Percentiles rank a stretch among this genome's conserved stretches.
phyloP scores from a whole-genome alignment of 805 yeast species.

The Scheffersomyces coipomensis region DNA sequence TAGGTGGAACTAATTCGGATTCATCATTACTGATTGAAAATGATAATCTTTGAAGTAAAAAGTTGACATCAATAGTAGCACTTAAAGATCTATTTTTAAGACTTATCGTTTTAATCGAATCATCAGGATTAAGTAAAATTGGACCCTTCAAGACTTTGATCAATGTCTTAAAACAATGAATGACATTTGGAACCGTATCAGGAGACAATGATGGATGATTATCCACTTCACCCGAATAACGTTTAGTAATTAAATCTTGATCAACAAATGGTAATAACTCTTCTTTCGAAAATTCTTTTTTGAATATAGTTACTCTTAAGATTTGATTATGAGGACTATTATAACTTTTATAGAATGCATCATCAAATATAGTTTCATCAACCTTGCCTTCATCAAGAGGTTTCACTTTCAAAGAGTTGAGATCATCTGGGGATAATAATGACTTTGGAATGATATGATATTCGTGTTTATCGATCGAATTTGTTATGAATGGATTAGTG shows the following conservation, averaged over 20 bases:
- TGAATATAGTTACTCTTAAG: constrained; percentile 52
- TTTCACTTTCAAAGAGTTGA: constrained; percentile 13
- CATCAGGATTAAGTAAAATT: constrained; percentile 40
- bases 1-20: constrained; percentile 50
- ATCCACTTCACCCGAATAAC: constrained; percentile 44
- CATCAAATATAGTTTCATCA: constrained; percentile 23
- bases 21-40: constrained; percentile 33
- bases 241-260: constrained; percentile 45
- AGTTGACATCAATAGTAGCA: constrained; percentile 53
- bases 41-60: constrained; percentile 47
- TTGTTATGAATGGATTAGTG: constrained; percentile 14
- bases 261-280: constrained; percentile 49
- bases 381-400: background rate
- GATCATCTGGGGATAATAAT: constrained; percentile 27
- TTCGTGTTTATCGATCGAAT: constrained; percentile 29
- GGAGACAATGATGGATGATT: constrained; percentile 26
- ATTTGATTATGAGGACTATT: constrained; percentile 24
- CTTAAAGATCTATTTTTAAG: constrained; percentile 50
- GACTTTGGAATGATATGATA: constrained; percentile 29
- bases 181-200: constrained; percentile 47
- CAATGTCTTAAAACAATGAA: constrained; percentile 60
- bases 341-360: constrained; percentile 29
- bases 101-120: constrained; percentile 55
- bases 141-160: constrained; percentile 70
- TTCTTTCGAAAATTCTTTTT: constrained; percentile 46